Evolutionary conservation across 495 filamentous ascomycete species (phyloP), one percentile per base, ranked within the genome.

Genomic region (Neurospora sp.): DNA sequence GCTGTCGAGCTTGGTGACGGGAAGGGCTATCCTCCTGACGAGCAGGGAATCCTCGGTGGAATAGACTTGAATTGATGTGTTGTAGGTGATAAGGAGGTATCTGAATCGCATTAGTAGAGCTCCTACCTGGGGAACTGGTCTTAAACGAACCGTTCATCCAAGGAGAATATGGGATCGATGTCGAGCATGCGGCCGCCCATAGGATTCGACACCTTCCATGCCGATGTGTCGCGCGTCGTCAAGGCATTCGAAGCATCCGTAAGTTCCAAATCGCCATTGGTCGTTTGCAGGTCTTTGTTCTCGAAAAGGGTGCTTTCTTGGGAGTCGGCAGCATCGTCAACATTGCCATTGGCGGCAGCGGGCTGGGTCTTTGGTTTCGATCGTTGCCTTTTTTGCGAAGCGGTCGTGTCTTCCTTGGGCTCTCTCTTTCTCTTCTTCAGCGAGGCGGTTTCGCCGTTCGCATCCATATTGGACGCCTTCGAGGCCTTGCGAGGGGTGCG

Each of bases 21-120:
- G 72, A 42, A 89, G 72, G 36, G 81, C 74, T 40, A 90, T 89
- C 34, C 89, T 88, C 62, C 93, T 90, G 39, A 92, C 81, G 11
- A 94, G 88, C 39, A 96, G 88, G 5, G 94, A 97, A 62, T 92
- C 93, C 40, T 89, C 83, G 40, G 92, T 89, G 0, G 94, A 92
- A 81, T 94, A 96, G 19, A 98, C 87, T 77, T 92, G 90, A 70
- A 99, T 85, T 4, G 91, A 88, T 74, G 79, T 86, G 71, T 85
- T 84, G 74, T 85, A 86, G 21, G 83, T 78, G 48, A 96, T 76
- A 38, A 97, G 87, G 34, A 98, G 77, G 82, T 90, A 86, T 74
- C 92, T 94, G 34, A 21, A 74, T 70, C 71, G 84, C 81, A 73
- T 86, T 72, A 84, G 81, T n/a, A 36, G 8, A 69, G 39, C 40